phyloP scores from a whole-genome alignment of 2,329 filamentous ascomycete species.

The Talaromyces pinophilus region DNA sequence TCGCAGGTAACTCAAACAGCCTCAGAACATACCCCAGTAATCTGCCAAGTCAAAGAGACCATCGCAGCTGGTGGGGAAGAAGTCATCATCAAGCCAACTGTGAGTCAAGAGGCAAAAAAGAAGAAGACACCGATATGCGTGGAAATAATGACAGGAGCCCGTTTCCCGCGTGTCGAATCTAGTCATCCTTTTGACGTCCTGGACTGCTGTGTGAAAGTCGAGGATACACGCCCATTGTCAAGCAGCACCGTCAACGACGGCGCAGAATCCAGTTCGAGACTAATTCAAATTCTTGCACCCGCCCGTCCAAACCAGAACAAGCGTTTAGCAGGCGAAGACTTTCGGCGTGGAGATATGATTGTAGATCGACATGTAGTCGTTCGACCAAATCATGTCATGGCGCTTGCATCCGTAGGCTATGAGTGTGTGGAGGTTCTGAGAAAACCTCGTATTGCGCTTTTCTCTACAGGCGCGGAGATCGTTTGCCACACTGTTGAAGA shows the following conservation, averaged over 20 bases:
- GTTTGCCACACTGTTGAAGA: background rate
- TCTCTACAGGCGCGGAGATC: conserved; percentile 29
- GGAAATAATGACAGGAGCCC: conserved; percentile 37
- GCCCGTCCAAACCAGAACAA: conserved; percentile 26
- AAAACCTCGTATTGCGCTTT: conserved; percentile 25
- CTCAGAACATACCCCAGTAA: conserved; percentile 25
- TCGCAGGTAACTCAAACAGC: conserved; percentile 28
- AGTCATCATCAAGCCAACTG: background rate
- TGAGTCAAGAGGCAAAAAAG: background rate
- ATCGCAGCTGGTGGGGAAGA: conserved; percentile 28
- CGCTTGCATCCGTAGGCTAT: conserved; percentile 29
- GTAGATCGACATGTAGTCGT: conserved; percentile 25
- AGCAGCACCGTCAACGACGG: background rate
- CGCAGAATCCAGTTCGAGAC: conserved; percentile 7
- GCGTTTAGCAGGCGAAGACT: conserved; percentile 29
- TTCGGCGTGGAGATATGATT: conserved; percentile 25
- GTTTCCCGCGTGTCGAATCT: conserved; percentile 28
- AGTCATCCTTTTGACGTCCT: conserved; percentile 14
- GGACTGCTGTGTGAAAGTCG: conserved; percentile 28
- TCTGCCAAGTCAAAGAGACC: conserved; percentile 25
- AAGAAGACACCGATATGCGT: conserved; percentile 26
- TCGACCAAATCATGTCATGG: conserved; percentile 28
- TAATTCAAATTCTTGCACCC: conserved; percentile 26
- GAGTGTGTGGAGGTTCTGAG: conserved; percentile 24
- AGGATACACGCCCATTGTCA: conserved; percentile 25